Evolutionary conservation across 2,329 filamentous ascomycete species (phyloP).

Genomic region (Ophiocordyceps camponoti-floridani): DNA sequence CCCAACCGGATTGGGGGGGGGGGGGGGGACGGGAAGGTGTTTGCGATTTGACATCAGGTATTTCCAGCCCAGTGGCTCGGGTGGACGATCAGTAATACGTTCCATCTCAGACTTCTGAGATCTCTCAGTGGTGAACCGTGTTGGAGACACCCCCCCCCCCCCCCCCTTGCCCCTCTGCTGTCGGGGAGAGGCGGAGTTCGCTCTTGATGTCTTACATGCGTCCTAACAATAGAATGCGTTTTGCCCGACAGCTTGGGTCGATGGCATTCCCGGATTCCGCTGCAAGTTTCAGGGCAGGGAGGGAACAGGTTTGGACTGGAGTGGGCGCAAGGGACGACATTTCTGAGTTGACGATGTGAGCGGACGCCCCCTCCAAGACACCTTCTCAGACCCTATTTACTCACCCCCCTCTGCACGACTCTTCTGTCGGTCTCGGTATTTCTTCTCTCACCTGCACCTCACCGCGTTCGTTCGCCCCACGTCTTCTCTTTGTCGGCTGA

Average conservation of each 20-base stretch:
- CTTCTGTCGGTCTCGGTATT: background rate
- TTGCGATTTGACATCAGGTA: background rate
- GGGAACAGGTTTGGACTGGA: background rate
- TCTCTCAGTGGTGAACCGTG: no score
- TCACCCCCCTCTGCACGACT: background rate
- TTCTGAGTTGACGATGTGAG: no score
- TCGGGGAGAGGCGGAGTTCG: background rate
- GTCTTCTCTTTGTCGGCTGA: background rate
- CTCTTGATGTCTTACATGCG: background rate
- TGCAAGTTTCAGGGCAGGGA: background rate
- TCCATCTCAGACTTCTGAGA: background rate
- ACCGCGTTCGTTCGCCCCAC: background rate
- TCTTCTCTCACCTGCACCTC: background rate
- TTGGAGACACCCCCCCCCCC: background rate
- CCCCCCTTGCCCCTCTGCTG: no score
- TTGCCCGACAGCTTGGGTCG: background rate
- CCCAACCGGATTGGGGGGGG: background rate
- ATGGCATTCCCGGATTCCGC: background rate
- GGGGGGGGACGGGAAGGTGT: background rate
- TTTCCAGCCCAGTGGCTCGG: slow-evolving; percentile 1
- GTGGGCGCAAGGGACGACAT: slow-evolving; percentile 1
- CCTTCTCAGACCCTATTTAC: background rate
- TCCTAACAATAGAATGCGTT: background rate
- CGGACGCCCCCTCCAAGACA: no score
- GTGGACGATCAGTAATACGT: background rate